Percentiles rank a stretch among this genome's conserved stretches.
Conservation (phyloP, 768 basidiomycete genomes). For the Lyophyllum atratum region DNA sequence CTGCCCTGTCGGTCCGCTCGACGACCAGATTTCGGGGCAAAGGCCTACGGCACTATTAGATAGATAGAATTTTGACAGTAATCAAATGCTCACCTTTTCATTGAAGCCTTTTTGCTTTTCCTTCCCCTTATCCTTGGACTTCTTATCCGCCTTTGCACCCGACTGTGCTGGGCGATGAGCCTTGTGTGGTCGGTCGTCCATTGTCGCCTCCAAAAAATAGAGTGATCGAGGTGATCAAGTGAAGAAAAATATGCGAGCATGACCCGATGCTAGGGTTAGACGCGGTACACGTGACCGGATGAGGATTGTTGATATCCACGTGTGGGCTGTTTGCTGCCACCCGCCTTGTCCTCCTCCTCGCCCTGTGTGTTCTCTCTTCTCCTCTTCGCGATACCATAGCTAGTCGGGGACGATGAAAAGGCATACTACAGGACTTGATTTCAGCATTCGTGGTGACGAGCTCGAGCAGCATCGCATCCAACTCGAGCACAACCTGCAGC, state of each 20-base stretch:
- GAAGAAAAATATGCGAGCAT: not conserved
- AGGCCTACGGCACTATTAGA: constrained; percentile 57
- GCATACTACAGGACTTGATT: constrained; percentile 37
- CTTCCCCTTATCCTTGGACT: constrained; percentile 67
- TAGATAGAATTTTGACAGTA: not conserved
- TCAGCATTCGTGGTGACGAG: constrained; percentile 67
- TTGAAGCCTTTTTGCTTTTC: constrained; percentile 81
- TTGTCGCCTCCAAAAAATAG: constrained; percentile 21
- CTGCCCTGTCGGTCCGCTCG: constrained; percentile 88
- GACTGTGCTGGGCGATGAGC: constrained; percentile 76
- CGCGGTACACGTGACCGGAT: constrained; percentile 15
- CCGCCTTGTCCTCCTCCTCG: constrained; percentile 7
- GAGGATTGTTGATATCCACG: constrained; percentile 19
- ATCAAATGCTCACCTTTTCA: constrained; percentile 67
- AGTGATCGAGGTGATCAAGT: not conserved
- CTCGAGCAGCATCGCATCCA: constrained; percentile 76
- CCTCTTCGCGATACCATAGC: constrained; percentile 26
- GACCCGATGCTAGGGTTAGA: constrained; percentile 3
- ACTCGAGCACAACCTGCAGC: constrained; percentile 77
- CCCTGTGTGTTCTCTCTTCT: not conserved
- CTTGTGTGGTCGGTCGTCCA: constrained; percentile 83
- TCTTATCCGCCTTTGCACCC: constrained; percentile 77
- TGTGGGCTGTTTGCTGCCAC: constrained; percentile 12
- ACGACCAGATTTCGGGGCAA: constrained; percentile 89
- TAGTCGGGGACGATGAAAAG: constrained; percentile 33